These are phyloP conservation scores for Blepharisma stoltei DNA, from an alignment of 73 alveolate genomes.

Conservation along the genomic window DNA sequence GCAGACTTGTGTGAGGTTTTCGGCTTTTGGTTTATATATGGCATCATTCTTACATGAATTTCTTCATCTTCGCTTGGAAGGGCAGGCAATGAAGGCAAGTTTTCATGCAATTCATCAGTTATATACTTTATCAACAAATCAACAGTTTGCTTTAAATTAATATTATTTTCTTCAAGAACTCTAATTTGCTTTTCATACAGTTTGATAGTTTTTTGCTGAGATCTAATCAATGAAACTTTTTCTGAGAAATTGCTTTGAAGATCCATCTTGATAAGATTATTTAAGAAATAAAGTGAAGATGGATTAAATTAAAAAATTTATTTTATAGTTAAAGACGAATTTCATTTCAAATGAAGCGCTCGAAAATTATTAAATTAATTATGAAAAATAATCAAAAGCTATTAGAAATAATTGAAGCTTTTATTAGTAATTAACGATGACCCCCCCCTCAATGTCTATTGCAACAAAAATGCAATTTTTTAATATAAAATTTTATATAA, in stretches of 20 bases:
- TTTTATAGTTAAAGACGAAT: too few species aligned
- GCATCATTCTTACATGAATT: background rate
- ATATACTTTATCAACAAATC: background rate
- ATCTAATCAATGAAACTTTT: background rate
- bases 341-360: too few species aligned
- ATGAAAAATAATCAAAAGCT: too few species aligned
- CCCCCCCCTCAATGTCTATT: too few species aligned
- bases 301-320: too few species aligned
- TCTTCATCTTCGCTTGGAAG: slow-evolving; percentile 8
- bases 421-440: too few species aligned
- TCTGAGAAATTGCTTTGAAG: background rate
- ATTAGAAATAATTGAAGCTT: too few species aligned
- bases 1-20: background rate
- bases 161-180: background rate
- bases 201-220: slow-evolving; percentile 18
- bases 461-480: too few species aligned
- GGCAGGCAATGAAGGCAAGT: background rate
- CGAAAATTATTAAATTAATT: too few species aligned
- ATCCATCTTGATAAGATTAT: too few species aligned
- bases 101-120: slow-evolving; percentile 22
- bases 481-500: too few species aligned
- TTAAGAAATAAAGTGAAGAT: too few species aligned
- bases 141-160: slow-evolving; percentile 7
- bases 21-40: background rate
- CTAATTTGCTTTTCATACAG: background rate